Conservation (phyloP, 73 alveolate genomes). For the Durusdinium trenchii region DNA sequence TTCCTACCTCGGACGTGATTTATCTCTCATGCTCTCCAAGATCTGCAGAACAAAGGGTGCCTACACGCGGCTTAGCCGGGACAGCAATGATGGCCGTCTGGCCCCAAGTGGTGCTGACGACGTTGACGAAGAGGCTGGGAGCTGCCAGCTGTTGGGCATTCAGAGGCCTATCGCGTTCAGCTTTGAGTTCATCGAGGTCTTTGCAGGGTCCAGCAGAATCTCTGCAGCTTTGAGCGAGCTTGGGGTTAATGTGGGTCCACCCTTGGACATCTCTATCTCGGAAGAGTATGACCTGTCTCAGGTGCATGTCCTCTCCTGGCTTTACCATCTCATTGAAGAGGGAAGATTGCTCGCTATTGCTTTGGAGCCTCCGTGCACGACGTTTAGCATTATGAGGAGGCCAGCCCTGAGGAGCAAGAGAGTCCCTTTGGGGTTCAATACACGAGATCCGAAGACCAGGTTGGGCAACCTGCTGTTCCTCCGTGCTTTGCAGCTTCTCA, state of each 20-base stretch:
- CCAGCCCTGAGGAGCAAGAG: not conserved
- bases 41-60: not conserved
- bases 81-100: not conserved
- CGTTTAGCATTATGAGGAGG: slow-evolving; percentile 7
- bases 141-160: too few species aligned
- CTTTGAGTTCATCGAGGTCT: slow-evolving; percentile 9
- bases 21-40: not conserved
- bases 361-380: not conserved
- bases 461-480: not conserved
- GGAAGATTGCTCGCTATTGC: not conserved
- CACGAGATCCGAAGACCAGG: not conserved
- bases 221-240: not conserved
- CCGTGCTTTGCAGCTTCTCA: not conserved
- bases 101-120: too few species aligned
- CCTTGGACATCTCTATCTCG: not conserved
- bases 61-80: not conserved
- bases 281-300: not conserved
- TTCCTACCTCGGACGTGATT: not conserved
- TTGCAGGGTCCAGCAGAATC: not conserved
- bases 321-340: not conserved
- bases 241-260: not conserved
- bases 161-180: not conserved
- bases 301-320: not conserved
- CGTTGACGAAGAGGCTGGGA: too few species aligned
- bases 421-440: not conserved